Base-by-base conservation (phyloP, 2,329 filamentous ascomycete genomes). In the Aspergillus sp. region DNA sequence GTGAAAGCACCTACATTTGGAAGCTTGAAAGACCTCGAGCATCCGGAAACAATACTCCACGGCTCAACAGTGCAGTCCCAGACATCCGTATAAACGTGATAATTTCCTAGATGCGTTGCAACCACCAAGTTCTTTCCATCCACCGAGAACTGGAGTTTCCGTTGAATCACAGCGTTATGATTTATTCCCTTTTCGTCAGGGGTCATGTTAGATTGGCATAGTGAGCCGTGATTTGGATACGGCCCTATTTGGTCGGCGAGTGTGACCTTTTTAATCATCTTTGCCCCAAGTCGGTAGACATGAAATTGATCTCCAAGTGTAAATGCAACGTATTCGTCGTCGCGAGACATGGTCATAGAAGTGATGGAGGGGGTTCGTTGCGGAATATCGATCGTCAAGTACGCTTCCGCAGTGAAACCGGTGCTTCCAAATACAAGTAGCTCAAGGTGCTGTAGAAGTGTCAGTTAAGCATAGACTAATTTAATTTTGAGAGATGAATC, bases 61-160 rank as follows among this genome's bases (percentile, higher is more conserved):
- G 46, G 45, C 13, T 52, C 46, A 8, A 40, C 27, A 33, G 33
- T 48, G 27, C 53, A 50, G 39, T 54, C 46, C 54, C 54, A 57
- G 7, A 57, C 48, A 28, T 57, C 54, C 5, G 56, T 48, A 39
- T 51, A 52, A 26, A 47, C 48, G 30, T 46, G 47, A 48, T 61
- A 59, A 31, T 64, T 57, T 4, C 54, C 60, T 3, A 65, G 52
- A 39, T 64, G 62, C 1, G 61, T 64, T 7, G 62, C 61, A 12
- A 66, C 58, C 9, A 60, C 56, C 11, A 67, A 54, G 11, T 52
- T 50, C 41, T 56, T 57, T 32, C 55, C 59, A 45, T 67, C 59
- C 6, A 58, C 53, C 1, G 62, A 65, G 32, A 66, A 67, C 38
- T 62, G 57, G 2, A 66, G 42, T 42, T 57, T 64, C 28, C 62